Conservation (phyloP, 2,329 filamentous ascomycete species). For the Hypoxylon rubiginosum region DNA sequence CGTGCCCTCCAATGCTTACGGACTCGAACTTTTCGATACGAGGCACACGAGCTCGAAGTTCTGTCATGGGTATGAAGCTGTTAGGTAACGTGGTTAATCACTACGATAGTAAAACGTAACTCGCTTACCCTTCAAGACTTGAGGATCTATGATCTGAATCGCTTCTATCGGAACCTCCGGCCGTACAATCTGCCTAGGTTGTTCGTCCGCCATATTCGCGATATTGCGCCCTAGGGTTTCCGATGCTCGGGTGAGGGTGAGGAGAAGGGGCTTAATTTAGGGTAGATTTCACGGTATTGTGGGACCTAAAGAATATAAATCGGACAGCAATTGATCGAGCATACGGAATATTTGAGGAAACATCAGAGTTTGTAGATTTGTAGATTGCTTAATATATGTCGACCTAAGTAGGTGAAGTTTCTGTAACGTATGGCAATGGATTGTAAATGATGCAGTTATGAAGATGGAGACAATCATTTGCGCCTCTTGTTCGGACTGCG, state of each 20-base stretch:
- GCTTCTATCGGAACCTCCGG: conserved; percentile 28
- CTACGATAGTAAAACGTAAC: background rate
- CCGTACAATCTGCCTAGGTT: background rate
- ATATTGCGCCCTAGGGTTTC: background rate
- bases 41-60: conserved; percentile 19
- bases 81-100: background rate
- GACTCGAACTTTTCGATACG: background rate
- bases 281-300: background rate
- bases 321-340: background rate
- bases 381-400: background rate
- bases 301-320: background rate
- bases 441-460: background rate
- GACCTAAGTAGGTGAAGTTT: background rate
- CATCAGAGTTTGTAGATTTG: background rate
- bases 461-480: conserved; percentile 4
- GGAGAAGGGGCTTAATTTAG: conserved; percentile 27
- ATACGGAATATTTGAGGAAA: background rate
- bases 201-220: conserved; percentile 17
- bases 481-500: conserved; percentile 1
- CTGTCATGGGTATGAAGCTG: conserved; percentile 5
- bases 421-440: background rate
- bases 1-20: conserved; percentile 29
- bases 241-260: conserved; percentile 1
- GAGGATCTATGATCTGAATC: conserved; percentile 26
- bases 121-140: conserved; percentile 24